Base-by-base conservation (phyloP, 2,329 filamentous ascomycete genomes). In the Exophiala sideris region DNA sequence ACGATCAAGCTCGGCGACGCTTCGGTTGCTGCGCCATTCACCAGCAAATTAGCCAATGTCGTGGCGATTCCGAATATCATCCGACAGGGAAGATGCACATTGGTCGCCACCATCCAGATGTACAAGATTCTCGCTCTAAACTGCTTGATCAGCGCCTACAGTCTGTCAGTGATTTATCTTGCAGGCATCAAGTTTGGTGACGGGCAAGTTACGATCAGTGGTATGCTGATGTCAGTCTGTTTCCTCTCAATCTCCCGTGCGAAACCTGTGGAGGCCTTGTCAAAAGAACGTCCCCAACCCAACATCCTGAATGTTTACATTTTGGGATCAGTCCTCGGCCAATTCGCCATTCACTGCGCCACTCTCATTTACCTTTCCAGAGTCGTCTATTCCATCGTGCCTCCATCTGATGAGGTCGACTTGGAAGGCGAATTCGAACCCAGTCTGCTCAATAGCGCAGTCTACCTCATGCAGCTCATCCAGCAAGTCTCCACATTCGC, bases 261-360 rank as follows among this genome's bases (percentile, higher is more conserved):
- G 36, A 94, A 91, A 77, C 89, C 94, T 29, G 94, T 99, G 48
- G 94, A 99, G 75, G 87, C 88, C 34, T 79, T 99, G 20, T 96
- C 92, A 60, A 96, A 96, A 75, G 94, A 99, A 73, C 88, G 94
- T 36, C 94, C 94, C 0, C 94, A 99, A 75, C 91, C 92, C 51
- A 96, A 97, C 73, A 99, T 99, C 69, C 97, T 97, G 80, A 99
- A 99, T 76, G 82, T 91, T 48, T 99, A 99, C 78, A 97, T 99
- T 70, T 96, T 99, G 63, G 92, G 94, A 40, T 96, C 91, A 14
- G 94, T 99, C 55, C 85, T 99, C 33, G 94, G 91, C 48, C 94
- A 99, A 73, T 99, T 99, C 68, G 92, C 92, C 35, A 85, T 99
- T 50, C 94, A 99, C 71, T 96, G 97, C 63, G 86, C 79, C 39